Evolutionary conservation across 192 early-diverging fungal genomes (phyloP).

Genomic region (Tieghemiomyces parasiticus): DNA sequence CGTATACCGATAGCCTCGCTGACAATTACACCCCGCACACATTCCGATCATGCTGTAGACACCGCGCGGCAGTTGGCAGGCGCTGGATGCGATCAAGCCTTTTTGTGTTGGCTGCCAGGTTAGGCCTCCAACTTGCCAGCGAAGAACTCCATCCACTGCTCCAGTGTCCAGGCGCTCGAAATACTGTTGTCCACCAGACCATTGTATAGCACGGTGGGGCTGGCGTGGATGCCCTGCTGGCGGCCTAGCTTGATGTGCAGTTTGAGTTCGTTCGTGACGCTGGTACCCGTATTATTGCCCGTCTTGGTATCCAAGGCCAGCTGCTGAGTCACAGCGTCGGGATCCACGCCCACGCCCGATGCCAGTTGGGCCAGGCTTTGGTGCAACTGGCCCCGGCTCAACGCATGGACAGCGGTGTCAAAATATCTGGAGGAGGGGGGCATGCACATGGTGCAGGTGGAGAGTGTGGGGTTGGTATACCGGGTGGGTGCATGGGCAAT

Average conservation of each 20-base stretch:
- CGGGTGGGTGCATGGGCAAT: no score
- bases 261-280: constrained; percentile 52
- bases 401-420: constrained; percentile 43
- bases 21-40: no score
- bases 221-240: constrained; percentile 60
- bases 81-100: no score
- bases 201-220: constrained; percentile 56
- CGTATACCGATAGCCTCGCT: no score
- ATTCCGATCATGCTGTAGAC: no score
- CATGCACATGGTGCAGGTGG: no score
- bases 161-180: constrained; percentile 48
- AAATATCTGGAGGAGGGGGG: constrained; percentile 21
- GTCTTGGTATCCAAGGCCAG: constrained; percentile 30
- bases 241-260: constrained; percentile 46
- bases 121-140: background rate
- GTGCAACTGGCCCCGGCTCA: constrained; percentile 38
- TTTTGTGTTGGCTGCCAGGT: no score
- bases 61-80: no score
- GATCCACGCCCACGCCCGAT: constrained; percentile 24
- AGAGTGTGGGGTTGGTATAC: no score
- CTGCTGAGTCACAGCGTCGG: constrained; percentile 25
- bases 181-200: constrained; percentile 45
- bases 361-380: constrained; percentile 33
- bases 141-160: constrained; percentile 40
- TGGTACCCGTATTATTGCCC: constrained; percentile 46